phyloP scores from a whole-genome alignment of 2,329 filamentous ascomycete species.

The Nectriaceae sp. region DNA sequence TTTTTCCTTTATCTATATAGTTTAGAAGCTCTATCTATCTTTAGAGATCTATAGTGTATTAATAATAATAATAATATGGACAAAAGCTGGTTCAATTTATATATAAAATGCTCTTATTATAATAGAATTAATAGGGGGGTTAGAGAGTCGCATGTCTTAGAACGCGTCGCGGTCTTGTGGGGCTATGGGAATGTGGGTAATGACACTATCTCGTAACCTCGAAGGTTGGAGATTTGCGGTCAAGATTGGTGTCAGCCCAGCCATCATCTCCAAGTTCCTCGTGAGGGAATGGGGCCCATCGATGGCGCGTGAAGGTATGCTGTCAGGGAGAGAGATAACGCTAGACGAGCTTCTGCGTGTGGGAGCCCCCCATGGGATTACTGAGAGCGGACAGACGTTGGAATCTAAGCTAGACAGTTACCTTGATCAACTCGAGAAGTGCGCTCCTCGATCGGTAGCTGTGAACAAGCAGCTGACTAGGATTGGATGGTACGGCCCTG shows the following conservation, averaged over 20 bases:
- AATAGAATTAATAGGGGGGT: too few species aligned
- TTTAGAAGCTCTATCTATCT: too few species aligned
- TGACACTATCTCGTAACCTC: too few species aligned
- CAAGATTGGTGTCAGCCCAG: slow-evolving; percentile 13
- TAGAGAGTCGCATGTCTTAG: too few species aligned
- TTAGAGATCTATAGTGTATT: too few species aligned
- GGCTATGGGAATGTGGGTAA: too few species aligned
- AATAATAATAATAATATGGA: too few species aligned
- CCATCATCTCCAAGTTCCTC: slow-evolving; percentile 14
- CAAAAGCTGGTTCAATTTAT: too few species aligned
- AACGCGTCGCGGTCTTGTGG: too few species aligned
- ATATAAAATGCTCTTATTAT: too few species aligned
- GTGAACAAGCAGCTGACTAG: slow-evolving; percentile 10
- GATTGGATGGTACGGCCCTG: slow-evolving; percentile 3
- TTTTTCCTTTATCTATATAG: too few species aligned
- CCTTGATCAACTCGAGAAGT: slow-evolving; percentile 9
- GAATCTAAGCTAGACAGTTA: neutral
- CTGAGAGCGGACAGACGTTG: neutral
- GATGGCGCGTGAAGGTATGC: slow-evolving; percentile 9
- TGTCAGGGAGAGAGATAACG: slow-evolving; percentile 8
- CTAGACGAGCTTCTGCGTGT: slow-evolving; percentile 5
- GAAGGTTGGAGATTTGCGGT: too few species aligned
- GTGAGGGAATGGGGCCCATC: slow-evolving; percentile 13
- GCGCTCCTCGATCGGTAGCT: slow-evolving; percentile 9
- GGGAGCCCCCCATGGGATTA: slow-evolving; percentile 2